Evolutionary conservation across 129 eudicot genomes (phyloP).

Genomic region (Centrapalus pauciflorus): DNA sequence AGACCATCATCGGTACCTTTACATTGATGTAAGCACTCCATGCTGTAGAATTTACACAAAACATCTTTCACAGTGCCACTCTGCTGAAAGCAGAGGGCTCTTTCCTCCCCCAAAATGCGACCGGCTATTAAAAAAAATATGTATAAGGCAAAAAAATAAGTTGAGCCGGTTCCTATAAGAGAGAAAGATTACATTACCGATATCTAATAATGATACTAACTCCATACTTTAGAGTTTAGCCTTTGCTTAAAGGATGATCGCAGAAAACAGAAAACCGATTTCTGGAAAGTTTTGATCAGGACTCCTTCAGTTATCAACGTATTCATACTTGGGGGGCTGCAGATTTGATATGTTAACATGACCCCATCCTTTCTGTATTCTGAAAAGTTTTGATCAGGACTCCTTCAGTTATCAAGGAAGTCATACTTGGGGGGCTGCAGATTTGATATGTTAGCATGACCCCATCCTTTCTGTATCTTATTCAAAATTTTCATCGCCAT

Average conservation of each 20-base stretch:
- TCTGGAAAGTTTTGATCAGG: background rate
- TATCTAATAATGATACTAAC: background rate
- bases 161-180: background rate
- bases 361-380: slow-evolving; percentile 90
- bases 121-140: background rate
- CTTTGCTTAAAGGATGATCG: background rate
- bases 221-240: background rate
- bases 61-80: background rate
- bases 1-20: slow-evolving; percentile 1
- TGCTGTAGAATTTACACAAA: background rate
- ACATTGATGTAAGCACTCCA: slow-evolving; percentile 10
- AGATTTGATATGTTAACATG: slow-evolving; percentile 44
- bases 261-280: background rate
- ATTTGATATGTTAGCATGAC: slow-evolving; percentile 53
- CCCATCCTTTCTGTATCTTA: slow-evolving; percentile 86
- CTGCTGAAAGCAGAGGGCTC: too few relatives aligned
- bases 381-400: background rate
- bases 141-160: background rate
- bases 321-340: slow-evolving; percentile 40
- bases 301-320: slow-evolving; percentile 42
- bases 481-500: slow-evolving; percentile 62
- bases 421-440: slow-evolving; percentile 39
- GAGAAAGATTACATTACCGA: slow-evolving; percentile 11
- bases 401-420: slow-evolving; percentile 44
- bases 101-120: background rate